phyloP scores from a whole-genome alignment of 306 rosid genomes.

The Lablab purpureus region DNA sequence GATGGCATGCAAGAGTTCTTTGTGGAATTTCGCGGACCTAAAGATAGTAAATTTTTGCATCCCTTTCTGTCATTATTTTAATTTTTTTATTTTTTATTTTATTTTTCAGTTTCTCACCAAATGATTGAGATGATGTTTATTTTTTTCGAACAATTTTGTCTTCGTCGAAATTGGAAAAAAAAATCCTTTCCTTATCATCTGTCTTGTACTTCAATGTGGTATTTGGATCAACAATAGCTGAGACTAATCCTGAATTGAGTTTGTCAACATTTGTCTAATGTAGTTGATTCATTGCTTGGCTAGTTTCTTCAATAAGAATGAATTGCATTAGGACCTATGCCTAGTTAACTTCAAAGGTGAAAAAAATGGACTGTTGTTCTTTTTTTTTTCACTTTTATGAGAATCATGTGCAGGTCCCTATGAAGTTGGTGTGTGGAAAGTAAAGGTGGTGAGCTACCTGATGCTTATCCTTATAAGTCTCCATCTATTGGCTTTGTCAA shows the following conservation, averaged over 20 bases:
- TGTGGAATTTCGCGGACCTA: conserved; percentile 85
- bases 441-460: conserved; percentile 86
- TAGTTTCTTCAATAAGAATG: conserved; percentile 41
- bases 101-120: neutral
- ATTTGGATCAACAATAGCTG: too few relatives aligned
- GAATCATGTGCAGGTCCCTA: conserved; percentile 72
- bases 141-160: neutral
- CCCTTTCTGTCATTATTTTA: conserved; percentile 37
- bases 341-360: conserved; percentile 12
- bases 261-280: conserved; percentile 28
- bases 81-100: neutral
- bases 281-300: conserved; percentile 41
- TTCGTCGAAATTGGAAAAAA: conserved; percentile 4
- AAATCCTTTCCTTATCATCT: too few relatives aligned
- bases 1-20: conserved; percentile 82
- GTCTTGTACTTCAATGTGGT: too few relatives aligned
- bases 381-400: neutral
- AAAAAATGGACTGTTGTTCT: neutral
- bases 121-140: neutral
- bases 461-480: conserved; percentile 92
- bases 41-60: conserved; percentile 64
- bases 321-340: conserved; percentile 41
- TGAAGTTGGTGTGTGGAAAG: conserved; percentile 85
- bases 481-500: conserved; percentile 89
- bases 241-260: conserved; percentile 38